A percentile compares a stretch with the other conserved stretches of the same genome.
Evolutionary conservation across 129 eudicot genomes (phyloP).

Genomic region (Tanacetum coccineum): DNA sequence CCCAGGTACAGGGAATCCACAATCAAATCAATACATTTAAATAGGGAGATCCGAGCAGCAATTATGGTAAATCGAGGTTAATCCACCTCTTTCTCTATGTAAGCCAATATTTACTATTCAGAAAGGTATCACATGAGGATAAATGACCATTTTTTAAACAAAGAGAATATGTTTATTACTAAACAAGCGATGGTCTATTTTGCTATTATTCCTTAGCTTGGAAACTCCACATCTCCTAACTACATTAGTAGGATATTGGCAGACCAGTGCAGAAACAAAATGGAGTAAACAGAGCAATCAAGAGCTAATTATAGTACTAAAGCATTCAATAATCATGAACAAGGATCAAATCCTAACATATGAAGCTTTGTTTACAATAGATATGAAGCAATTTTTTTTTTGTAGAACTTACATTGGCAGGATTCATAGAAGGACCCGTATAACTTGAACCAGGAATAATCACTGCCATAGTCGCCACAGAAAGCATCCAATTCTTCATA

Average conservation of each 20-base stretch:
- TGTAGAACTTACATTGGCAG: conserved; percentile 47
- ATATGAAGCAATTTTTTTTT: neutral
- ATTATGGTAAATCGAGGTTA: too few relatives aligned
- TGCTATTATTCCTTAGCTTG: neutral
- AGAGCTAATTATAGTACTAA: neutral
- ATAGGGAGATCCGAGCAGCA: too few relatives aligned
- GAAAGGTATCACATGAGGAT: neutral
- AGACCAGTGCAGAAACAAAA: neutral
- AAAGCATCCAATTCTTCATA: conserved; percentile 50
- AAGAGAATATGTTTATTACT: neutral
- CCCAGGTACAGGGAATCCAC: neutral
- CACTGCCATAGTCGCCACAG: conserved; percentile 45
- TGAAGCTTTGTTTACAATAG: neutral
- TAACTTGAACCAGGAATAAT: conserved; percentile 48
- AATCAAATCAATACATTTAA: neutral
- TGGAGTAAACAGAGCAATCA: conserved; percentile 3
- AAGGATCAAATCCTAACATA: conserved; percentile 17
- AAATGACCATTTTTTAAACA: neutral
- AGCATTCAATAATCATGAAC: conserved; percentile 8
- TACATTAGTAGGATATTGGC: neutral
- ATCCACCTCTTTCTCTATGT: neutral
- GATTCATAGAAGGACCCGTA: conserved; percentile 72
- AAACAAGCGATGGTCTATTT: neutral
- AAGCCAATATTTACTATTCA: neutral
- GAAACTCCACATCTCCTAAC: too few relatives aligned